Evolutionary conservation across 805 yeast genomes (phyloP).

Genomic region (Starmera amethionina): DNA sequence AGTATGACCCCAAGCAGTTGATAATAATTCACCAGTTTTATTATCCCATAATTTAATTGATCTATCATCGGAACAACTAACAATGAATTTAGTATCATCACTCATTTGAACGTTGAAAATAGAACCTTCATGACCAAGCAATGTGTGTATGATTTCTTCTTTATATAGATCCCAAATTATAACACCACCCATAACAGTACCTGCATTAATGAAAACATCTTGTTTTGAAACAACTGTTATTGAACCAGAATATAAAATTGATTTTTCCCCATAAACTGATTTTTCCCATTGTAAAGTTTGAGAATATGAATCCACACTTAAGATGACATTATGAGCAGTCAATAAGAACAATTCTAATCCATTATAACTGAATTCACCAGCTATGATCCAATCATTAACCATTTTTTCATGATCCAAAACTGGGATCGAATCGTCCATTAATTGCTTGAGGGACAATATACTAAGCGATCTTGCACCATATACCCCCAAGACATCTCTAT

Average conservation of each 20-base stretch:
- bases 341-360: conserved; percentile 38
- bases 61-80: conserved; percentile 91
- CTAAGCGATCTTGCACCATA: conserved; percentile 71
- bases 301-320: conserved; percentile 25
- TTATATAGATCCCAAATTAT: conserved; percentile 59
- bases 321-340: conserved; percentile 72
- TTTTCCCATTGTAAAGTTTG: conserved; percentile 19
- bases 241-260: conserved; percentile 83
- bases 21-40: conserved; percentile 43
- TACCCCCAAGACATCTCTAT: conserved; percentile 26
- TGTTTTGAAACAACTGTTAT: conserved; percentile 36
- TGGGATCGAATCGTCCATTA: conserved; percentile 11
- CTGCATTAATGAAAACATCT: conserved; percentile 61
- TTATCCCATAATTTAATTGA: conserved; percentile 73
- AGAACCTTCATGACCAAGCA: conserved; percentile 83
- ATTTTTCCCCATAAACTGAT: conserved; percentile 52
- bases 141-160: conserved; percentile 36
- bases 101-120: conserved; percentile 74
- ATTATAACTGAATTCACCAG: conserved; percentile 39
- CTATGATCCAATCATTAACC: conserved; percentile 73
- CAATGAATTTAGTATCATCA: conserved; percentile 39
- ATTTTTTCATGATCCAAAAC: conserved; percentile 31
- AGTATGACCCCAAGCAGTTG: conserved; percentile 94
- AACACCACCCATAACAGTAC: conserved; percentile 88
- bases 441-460: conserved; percentile 25